Percentiles rank a stretch among this genome's conserved stretches.
Conservation (phyloP, 305 asterid species). For the Fraxinus floribunda region DNA sequence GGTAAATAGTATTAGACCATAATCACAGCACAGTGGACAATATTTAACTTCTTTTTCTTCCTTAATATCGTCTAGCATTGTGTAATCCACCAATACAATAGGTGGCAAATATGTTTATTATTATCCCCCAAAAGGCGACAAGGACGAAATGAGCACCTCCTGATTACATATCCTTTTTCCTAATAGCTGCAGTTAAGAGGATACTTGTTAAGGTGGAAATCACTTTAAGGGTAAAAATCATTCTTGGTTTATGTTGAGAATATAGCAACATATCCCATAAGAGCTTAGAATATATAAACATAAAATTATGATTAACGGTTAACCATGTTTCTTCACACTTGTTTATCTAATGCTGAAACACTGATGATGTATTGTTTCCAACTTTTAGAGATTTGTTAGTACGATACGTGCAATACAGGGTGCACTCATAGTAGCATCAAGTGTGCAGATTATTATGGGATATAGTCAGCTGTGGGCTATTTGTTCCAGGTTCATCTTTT, state of each 20-base stretch:
- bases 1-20: not conserved
- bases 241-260: not conserved
- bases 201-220: not conserved
- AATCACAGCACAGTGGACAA: not conserved
- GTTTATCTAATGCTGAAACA: not conserved
- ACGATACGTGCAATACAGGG: conserved; percentile 96
- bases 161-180: not conserved
- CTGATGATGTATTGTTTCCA: conserved; percentile 18
- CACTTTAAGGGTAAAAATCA: not conserved
- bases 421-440: conserved; percentile 92
- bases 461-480: conserved; percentile 98
- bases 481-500: conserved; percentile 68
- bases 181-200: not conserved
- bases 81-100: not conserved
- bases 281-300: not conserved
- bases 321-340: not conserved
- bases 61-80: not conserved
- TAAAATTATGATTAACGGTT: not conserved
- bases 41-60: not conserved
- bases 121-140: not conserved
- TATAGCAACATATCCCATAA: not conserved
- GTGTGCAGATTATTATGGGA: conserved; percentile 93
- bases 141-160: not conserved
- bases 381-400: conserved; percentile 64
- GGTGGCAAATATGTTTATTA: not conserved